Evolutionary conservation across 441 rosid species (phyloP).

Genomic region (Syzygium malaccense): DNA sequence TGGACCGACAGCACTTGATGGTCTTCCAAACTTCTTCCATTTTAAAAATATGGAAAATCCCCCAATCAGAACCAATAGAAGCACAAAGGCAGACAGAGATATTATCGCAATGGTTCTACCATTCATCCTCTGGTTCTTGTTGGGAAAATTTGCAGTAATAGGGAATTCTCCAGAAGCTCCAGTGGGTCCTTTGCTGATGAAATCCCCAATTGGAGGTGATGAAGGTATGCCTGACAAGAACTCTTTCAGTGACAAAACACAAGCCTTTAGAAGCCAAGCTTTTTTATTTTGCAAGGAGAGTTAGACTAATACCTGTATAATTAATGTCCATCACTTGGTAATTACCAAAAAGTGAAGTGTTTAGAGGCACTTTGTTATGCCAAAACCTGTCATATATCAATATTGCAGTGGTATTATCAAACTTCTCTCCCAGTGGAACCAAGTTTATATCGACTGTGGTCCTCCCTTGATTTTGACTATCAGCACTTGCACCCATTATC

Average conservation of each 20-base stretch:
- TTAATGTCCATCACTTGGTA: conserved; percentile 63
- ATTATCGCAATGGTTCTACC: conserved; percentile 61
- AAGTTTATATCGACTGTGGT: conserved; percentile 80
- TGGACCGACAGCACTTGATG: conserved; percentile 83
- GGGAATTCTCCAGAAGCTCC: conserved; percentile 69
- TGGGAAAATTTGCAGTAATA: conserved; percentile 45
- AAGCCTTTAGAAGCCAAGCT: conserved; percentile 2
- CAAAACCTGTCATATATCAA: conserved; percentile 71
- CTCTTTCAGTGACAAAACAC: conserved; percentile 13
- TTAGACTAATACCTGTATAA: conserved; percentile 68
- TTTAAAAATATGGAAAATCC: conserved; percentile 54
- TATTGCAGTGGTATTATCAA: conserved; percentile 89
- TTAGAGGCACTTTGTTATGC: conserved; percentile 69
- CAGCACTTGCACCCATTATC: conserved; percentile 97
- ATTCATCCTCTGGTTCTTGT: conserved; percentile 67
- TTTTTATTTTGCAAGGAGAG: conserved; percentile 1
- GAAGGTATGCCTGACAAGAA: conserved; percentile 63
- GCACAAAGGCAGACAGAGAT: conserved; percentile 72
- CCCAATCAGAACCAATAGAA: conserved; percentile 62
- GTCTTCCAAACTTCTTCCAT: conserved; percentile 77
- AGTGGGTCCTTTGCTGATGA: conserved; percentile 53
- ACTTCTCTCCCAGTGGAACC: conserved; percentile 96
- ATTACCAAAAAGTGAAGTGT: conserved; percentile 66
- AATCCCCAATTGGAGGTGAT: conserved; percentile 53
- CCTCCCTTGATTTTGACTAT: conserved; percentile 76